Conservation (phyloP, 352 stramenopile species). For the Thraustochytrium striatum region DNA sequence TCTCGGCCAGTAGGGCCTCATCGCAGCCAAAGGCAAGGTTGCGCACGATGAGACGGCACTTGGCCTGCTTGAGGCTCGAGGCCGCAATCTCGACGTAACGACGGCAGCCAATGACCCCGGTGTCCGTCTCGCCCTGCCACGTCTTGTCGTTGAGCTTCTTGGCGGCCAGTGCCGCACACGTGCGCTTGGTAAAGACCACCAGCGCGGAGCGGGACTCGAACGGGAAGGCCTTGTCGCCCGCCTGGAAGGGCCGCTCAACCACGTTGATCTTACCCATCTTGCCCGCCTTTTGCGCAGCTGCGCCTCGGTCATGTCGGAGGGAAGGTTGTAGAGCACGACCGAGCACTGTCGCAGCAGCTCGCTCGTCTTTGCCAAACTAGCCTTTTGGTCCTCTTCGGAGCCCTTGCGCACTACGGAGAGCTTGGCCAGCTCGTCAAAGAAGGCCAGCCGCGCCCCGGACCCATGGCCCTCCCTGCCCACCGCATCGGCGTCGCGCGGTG, state of each 20-base stretch:
- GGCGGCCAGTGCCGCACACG: background rate
- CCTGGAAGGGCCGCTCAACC: constrained; percentile 24
- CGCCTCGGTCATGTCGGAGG: background rate
- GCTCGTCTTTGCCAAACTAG: background rate
- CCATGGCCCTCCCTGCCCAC: too few species aligned
- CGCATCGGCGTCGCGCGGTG: too few species aligned
- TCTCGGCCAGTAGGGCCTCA: background rate
- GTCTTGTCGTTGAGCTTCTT: constrained; percentile 26
- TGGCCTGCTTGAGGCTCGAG: background rate
- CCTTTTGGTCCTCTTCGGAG: background rate
- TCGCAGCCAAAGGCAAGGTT: constrained; percentile 44
- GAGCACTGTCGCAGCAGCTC: constrained; percentile 34
- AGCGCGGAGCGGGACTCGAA: background rate
- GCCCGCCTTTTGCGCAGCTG: constrained; percentile 33
- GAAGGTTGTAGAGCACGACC: constrained; percentile 28
- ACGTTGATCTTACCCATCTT: constrained; percentile 46
- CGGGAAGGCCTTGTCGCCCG: background rate
- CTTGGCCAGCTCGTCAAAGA: background rate
- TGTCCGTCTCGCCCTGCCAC: background rate
- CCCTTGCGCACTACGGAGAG: background rate
- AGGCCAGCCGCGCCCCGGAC: background rate
- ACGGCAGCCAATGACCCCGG: background rate
- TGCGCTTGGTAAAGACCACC: constrained; percentile 47
- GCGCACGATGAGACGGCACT: constrained; percentile 50
- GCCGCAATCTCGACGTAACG: background rate